phyloP scores from a whole-genome alignment of 73 alveolate species.

The Diophrys sp. region DNA sequence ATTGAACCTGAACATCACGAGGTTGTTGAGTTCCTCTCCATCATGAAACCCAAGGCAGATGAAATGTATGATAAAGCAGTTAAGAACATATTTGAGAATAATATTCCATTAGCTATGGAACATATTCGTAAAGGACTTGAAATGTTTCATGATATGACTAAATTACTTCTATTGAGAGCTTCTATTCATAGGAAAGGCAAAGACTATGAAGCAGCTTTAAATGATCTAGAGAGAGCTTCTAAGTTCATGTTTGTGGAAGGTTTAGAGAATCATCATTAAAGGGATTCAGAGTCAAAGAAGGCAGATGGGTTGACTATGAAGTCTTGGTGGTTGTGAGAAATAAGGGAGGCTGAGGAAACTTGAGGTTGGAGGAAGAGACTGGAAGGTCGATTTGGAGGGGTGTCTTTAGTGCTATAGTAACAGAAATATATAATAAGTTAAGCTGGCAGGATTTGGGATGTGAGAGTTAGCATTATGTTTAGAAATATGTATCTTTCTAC shows the following conservation, averaged over 20 bases:
- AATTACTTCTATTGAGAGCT: slow-evolving; percentile 65
- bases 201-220: slow-evolving; percentile 66
- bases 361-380: too few species aligned
- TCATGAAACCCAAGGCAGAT: slow-evolving; percentile 73
- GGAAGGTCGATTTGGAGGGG: too few species aligned
- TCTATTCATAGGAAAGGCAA: slow-evolving; percentile 47
- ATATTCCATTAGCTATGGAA: slow-evolving; percentile 56
- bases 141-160: slow-evolving; percentile 60
- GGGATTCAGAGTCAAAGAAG: slow-evolving; percentile 59
- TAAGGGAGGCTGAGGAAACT: too few species aligned
- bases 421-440: too few species aligned
- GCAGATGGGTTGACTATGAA: slow-evolving; percentile 67
- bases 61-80: slow-evolving; percentile 66
- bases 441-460: too few species aligned
- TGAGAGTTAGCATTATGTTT: too few species aligned
- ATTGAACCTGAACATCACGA: slow-evolving; percentile 72
- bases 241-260: slow-evolving; percentile 66
- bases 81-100: slow-evolving; percentile 53
- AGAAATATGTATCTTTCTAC: too few species aligned
- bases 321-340: too few species aligned
- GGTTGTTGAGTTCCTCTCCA: slow-evolving; percentile 61
- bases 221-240: slow-evolving; percentile 68
- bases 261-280: too few species aligned
- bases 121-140: slow-evolving; percentile 59
- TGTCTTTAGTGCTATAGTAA: too few species aligned